Evolutionary conservation across 2,329 filamentous ascomycete species (phyloP).

Genomic region (Cladosporium colombiae): DNA sequence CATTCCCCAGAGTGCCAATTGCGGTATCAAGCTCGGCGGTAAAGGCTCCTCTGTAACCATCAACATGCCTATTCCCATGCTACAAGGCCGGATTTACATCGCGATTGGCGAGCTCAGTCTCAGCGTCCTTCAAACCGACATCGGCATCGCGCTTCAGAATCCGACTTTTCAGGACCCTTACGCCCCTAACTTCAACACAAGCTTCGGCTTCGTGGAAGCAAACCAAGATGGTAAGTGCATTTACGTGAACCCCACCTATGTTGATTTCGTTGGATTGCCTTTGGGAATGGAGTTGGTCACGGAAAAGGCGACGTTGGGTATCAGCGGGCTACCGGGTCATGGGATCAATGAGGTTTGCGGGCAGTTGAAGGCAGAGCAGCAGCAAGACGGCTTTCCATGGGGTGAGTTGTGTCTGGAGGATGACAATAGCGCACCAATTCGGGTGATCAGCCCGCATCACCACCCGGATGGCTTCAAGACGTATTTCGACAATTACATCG

Average conservation of each 20-base stretch:
- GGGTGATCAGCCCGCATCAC: slow-evolving; percentile 42
- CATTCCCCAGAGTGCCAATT: slow-evolving; percentile 36
- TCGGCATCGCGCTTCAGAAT: slow-evolving; percentile 45
- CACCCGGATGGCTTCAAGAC: slow-evolving; percentile 44
- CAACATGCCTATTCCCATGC: slow-evolving; percentile 43
- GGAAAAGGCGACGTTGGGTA: slow-evolving; percentile 44
- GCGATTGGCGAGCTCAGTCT: slow-evolving; percentile 42
- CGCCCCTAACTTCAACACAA: slow-evolving; percentile 43
- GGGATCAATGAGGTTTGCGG: slow-evolving; percentile 57
- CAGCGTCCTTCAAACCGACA: slow-evolving; percentile 43
- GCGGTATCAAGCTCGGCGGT: slow-evolving; percentile 43
- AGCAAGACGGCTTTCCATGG: slow-evolving; percentile 59
- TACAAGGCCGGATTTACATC: slow-evolving; percentile 49
- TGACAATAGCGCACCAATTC: slow-evolving; percentile 35
- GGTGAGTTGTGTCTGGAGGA: slow-evolving; percentile 55
- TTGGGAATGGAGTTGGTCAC: slow-evolving; percentile 50
- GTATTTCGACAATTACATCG: slow-evolving; percentile 54
- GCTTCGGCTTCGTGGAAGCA: slow-evolving; percentile 44
- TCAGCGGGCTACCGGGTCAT: slow-evolving; percentile 60
- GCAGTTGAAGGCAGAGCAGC: slow-evolving; percentile 54
- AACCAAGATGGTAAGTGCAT: slow-evolving; percentile 30
- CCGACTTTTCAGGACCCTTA: slow-evolving; percentile 43
- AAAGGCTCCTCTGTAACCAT: slow-evolving; percentile 40
- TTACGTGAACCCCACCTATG: slow-evolving; percentile 39
- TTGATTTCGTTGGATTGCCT: slow-evolving; percentile 40